Evolutionary conservation across 2,329 filamentous ascomycete species (phyloP).

Genomic region (Clarireedia sp.): DNA sequence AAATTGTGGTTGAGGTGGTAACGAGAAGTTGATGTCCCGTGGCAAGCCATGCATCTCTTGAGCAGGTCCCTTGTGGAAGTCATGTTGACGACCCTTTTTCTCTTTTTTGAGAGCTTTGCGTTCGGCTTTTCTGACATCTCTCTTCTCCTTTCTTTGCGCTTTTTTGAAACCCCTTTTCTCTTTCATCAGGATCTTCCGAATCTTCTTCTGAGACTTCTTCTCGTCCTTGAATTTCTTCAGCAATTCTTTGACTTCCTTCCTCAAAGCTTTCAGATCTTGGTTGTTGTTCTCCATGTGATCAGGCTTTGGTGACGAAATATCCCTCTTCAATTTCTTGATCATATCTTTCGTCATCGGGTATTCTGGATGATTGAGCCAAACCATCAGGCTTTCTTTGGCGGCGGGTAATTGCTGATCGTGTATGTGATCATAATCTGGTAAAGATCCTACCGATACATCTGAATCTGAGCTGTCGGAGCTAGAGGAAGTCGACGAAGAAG

Average conservation of each 20-base stretch:
- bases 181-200: constrained; percentile 13
- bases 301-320: constrained; percentile 37
- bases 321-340: constrained; percentile 34
- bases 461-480: constrained; percentile 30
- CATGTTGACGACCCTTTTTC: constrained; percentile 19
- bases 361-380: constrained; percentile 44
- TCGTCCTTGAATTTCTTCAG: constrained; percentile 37
- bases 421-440: constrained; percentile 46
- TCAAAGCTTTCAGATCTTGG: constrained; percentile 33
- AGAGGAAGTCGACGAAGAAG: constrained; percentile 28
- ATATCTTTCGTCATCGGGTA: constrained; percentile 40
- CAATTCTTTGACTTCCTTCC: constrained; percentile 39
- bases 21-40: background rate
- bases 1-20: background rate
- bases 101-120: constrained; percentile 19
- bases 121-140: background rate
- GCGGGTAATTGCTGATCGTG: constrained; percentile 40
- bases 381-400: constrained; percentile 36
- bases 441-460: constrained; percentile 40
- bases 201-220: constrained; percentile 31
- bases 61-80: background rate
- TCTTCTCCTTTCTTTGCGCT: background rate
- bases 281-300: constrained; percentile 6
- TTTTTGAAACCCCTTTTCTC: constrained; percentile 10
- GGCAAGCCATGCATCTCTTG: background rate